Conservation (phyloP, 2,329 filamentous ascomycete species). For the Pseudocercospora eumusae region DNA sequence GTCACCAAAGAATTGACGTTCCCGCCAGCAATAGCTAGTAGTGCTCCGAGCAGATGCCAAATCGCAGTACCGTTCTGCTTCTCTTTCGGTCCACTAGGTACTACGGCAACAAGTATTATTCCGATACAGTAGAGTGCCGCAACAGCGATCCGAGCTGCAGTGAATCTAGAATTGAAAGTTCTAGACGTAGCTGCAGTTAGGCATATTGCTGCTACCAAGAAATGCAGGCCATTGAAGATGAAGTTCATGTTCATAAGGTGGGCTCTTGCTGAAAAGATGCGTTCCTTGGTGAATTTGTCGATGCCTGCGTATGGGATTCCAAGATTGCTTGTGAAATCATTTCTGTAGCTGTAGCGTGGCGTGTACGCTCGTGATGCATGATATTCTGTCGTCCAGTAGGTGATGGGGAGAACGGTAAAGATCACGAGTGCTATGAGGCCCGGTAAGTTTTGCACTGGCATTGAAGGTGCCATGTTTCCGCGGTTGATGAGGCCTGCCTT, state of each 20-base stretch:
- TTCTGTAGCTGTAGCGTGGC: constrained; percentile 19
- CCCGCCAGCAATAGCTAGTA: constrained; percentile 12
- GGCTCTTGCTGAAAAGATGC: constrained; percentile 14
- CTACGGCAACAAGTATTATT: constrained; percentile 16
- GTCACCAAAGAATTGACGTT: constrained; percentile 21
- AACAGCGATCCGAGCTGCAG: background rate
- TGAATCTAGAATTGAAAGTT: constrained; percentile 2
- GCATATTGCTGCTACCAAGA: constrained; percentile 13
- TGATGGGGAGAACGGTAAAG: constrained; percentile 11
- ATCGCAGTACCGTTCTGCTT: constrained; percentile 6
- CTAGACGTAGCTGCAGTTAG: constrained; percentile 10
- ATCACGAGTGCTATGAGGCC: constrained; percentile 17
- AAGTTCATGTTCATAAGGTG: constrained; percentile 22
- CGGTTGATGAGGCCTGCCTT: background rate
- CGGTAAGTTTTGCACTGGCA: background rate
- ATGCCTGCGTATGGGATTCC: constrained; percentile 16
- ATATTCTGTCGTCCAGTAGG: constrained; percentile 21
- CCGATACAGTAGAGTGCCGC: constrained; percentile 17
- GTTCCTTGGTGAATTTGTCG: constrained; percentile 5
- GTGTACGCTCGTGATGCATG: constrained; percentile 15
- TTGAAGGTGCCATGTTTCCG: background rate
- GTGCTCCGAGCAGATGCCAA: constrained; percentile 18
- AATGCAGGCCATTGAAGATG: constrained; percentile 17
- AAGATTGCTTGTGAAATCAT: constrained; percentile 22
- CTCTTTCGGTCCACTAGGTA: constrained; percentile 16